phyloP scores from a whole-genome alignment of 768 basidiomycete species.

The Rhodotorula graminis region DNA sequence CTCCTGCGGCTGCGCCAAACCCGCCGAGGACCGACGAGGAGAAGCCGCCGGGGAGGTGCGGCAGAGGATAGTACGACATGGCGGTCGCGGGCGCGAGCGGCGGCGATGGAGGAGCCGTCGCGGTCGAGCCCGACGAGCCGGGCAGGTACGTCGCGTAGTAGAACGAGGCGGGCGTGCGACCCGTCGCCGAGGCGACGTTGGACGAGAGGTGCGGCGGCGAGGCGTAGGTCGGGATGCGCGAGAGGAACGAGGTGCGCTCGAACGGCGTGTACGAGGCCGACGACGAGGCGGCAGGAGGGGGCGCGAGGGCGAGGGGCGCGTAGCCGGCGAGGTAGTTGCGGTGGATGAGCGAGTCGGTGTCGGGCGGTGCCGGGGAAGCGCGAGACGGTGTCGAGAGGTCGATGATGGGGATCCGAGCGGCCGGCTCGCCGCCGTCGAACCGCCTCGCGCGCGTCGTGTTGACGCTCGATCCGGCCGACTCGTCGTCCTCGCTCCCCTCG shows the following conservation, averaged over 20 bases:
- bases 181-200: background rate
- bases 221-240: background rate
- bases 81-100: too few relatives aligned
- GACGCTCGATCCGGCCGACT: constrained; percentile 8
- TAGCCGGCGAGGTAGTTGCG: constrained; percentile 11
- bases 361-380: background rate
- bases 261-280: too few relatives aligned
- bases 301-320: background rate
- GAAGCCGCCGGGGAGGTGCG: too few relatives aligned
- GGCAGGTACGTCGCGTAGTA: constrained; percentile 8
- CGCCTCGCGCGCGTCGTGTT: constrained; percentile 17
- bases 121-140: background rate
- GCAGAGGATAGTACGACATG: too few relatives aligned
- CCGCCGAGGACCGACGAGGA: background rate
- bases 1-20: too few relatives aligned
- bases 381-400: too few relatives aligned
- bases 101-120: too few relatives aligned
- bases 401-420: too few relatives aligned
- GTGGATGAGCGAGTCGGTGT: background rate
- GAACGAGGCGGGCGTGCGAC: background rate
- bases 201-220: too few relatives aligned
- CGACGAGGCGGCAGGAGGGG: background rate
- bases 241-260: background rate
- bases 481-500: background rate
- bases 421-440: background rate